Base-by-base conservation (phyloP, 768 basidiomycete genomes). In the Rhizopogon vinicolor region DNA sequence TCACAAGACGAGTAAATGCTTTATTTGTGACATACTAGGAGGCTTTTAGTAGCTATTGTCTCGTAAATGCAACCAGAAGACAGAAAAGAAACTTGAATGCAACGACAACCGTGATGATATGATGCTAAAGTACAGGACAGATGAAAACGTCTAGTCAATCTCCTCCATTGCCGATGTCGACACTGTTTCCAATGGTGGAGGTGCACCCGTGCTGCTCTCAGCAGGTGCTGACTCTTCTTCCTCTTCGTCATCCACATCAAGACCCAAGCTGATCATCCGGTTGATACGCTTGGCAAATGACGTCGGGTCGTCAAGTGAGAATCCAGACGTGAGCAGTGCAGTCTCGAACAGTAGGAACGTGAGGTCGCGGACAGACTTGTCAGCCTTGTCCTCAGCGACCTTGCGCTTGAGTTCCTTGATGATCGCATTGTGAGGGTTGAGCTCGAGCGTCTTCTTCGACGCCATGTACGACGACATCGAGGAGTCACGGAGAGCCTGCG, bases 391-490 rank as follows among this genome's bases (percentile, higher is more conserved):
- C 74, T 95, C 94, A 46, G 91, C 79, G 59, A 98, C 92, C 79
- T 97, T 96, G 65, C 84, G 84, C 82, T 87, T 94, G 67, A 99
- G 82, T 77, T 98, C 95, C 81, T 91, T 93, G 76, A 99, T 79
- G 77, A 98, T 96, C 42, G 91, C 75, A 78, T 98, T 93, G 62
- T 70, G 74, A 35, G 93, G 89, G 84, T 98, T 97, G 61, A 98
- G 84, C 78, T 98, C 96, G 58, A 98, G 84, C 8, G 95, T 97
- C 87, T 97, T 97, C 83, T 95, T 95, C 58, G 88, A 91, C 29
- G 93, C 91, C 96, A 98, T 98, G 83, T 98, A 98, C 25, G 93
- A 96, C 25, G 94, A 97, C 95, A 96, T 96, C 58, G 90, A 93
- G 16, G 92, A 91, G 72, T 96, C 93, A 60, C 93, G 91, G 54